phyloP scores from a whole-genome alignment of 192 early-diverging fungal species.

The Lobosporangium transversale region DNA sequence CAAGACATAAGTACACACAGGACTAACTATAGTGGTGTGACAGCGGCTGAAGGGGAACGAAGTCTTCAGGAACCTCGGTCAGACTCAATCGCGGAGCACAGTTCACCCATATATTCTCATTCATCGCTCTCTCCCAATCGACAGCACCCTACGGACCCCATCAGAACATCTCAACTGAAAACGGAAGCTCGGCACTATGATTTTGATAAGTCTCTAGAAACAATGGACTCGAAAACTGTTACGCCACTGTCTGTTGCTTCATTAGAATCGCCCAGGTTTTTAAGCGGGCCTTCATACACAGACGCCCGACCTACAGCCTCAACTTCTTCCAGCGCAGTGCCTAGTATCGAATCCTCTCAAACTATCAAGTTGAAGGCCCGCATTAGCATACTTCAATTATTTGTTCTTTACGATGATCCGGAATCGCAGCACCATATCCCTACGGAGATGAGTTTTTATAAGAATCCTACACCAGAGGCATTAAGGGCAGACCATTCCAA shows the following conservation, averaged over 20 bases:
- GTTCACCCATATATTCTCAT: background rate
- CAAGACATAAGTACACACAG: background rate
- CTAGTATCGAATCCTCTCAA: slow-evolving; percentile 2
- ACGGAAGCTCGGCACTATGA: slow-evolving; percentile 21
- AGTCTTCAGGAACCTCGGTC: background rate
- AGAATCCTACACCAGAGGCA: slow-evolving; percentile 28
- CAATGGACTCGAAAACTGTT: background rate
- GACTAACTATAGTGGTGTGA: background rate
- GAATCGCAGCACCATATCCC: slow-evolving; percentile 20
- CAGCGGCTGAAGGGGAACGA: background rate
- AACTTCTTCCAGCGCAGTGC: slow-evolving; percentile 2
- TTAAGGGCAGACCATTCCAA: slow-evolving; percentile 48
- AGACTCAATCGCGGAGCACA: slow-evolving; percentile 7
- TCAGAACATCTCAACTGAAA: background rate
- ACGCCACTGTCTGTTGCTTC: slow-evolving; percentile 12
- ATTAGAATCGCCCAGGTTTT: slow-evolving; percentile 38
- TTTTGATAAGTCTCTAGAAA: background rate
- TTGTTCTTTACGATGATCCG: slow-evolving; percentile 52
- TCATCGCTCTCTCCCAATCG: slow-evolving; percentile 23
- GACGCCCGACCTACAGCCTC: slow-evolving; percentile 8
- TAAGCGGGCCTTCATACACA: slow-evolving; percentile 22
- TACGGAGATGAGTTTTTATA: slow-evolving; percentile 41
- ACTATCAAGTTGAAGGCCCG: slow-evolving; percentile 53
- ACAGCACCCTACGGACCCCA: background rate
- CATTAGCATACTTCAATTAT: slow-evolving; percentile 49